Base-by-base conservation (phyloP, 768 basidiomycete species). In the Galerina marginata region DNA sequence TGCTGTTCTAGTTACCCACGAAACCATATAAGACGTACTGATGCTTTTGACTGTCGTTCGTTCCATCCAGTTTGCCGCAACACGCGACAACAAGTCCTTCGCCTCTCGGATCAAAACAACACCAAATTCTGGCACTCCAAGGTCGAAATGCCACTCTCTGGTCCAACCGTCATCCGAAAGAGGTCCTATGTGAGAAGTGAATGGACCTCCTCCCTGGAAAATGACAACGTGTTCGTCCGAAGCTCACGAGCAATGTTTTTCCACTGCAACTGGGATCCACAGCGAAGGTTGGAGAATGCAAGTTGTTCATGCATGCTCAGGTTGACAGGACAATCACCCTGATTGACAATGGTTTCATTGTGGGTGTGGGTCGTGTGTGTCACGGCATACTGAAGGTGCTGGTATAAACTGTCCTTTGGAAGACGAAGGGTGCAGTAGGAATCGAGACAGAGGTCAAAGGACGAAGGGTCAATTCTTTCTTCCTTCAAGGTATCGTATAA, bases 211-310 rank as follows among this genome's bases (percentile, higher is more conserved):
- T 72, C 70, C 7, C 65, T 57, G 23, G 72, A 68, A 56, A 86
- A 79, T 9, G 72, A 75, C 55, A 86, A 61, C 0, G 65, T 63
- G 20, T 74, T 71, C 6, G 72, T 72, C 6, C 73, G 72, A n/a
- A 86, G 62, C 60, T 82, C 82, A n/a, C 79, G 75, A 11, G 75
- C 58, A 40, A 86, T 77, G 58, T 86, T 86, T 40, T 78, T 67
- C 84, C 83, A 85, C 50, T 86, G 84, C 0, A 86, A 61, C 2
- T 58, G 67, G 0, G 71, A 58, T 0, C 84, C 83, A 39, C 78
- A 74, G 5, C 85, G 81, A 38, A 86, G 61, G 50, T 74, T 70
- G 10, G 75, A 78, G 52, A 83, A 86, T 0, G 79, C 73, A 11
- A 78, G 69, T 37, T 72, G 79, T 55, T 86, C 83, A 29, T 86